These are phyloP conservation scores for Melanomma pulvis-pyrius DNA, from an alignment of 495 filamentous ascomycete genomes.

Conservation along the genomic window DNA sequence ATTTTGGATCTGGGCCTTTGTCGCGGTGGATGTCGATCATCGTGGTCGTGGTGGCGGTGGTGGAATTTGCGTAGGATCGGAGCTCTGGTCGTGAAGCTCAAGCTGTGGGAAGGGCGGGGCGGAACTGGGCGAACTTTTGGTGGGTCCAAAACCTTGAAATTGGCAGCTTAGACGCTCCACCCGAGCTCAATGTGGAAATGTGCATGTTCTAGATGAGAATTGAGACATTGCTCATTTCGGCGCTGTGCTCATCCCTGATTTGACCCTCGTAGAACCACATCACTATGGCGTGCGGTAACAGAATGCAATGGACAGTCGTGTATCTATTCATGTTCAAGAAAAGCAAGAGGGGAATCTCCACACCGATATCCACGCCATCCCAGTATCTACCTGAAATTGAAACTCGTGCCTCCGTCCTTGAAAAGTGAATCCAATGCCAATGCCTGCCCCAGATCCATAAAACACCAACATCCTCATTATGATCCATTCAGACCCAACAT, in stretches of 20 bases:
- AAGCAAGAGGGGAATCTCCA: background rate
- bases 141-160: too few species aligned
- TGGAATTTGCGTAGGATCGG: background rate
- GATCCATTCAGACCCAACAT: background rate
- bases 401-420: background rate
- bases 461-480: background rate
- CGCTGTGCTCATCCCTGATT: too few species aligned
- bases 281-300: background rate
- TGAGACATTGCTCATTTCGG: too few species aligned
- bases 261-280: background rate
- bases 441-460: background rate
- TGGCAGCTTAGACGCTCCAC: too few species aligned
- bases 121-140: background rate
- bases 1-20: slow-evolving; percentile 56
- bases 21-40: slow-evolving; percentile 27
- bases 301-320: background rate
- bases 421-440: background rate
- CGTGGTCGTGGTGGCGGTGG: background rate
- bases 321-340: background rate
- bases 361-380: background rate
- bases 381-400: background rate
- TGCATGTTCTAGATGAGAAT: too few species aligned
- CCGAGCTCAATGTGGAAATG: too few species aligned
- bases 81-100: slow-evolving; percentile 1
- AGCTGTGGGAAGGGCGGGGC: background rate